A percentile compares a stretch with the other conserved stretches of the same genome.
Evolutionary conservation across 2,329 filamentous ascomycete species (phyloP).

Genomic region (Cytospora piceae): DNA sequence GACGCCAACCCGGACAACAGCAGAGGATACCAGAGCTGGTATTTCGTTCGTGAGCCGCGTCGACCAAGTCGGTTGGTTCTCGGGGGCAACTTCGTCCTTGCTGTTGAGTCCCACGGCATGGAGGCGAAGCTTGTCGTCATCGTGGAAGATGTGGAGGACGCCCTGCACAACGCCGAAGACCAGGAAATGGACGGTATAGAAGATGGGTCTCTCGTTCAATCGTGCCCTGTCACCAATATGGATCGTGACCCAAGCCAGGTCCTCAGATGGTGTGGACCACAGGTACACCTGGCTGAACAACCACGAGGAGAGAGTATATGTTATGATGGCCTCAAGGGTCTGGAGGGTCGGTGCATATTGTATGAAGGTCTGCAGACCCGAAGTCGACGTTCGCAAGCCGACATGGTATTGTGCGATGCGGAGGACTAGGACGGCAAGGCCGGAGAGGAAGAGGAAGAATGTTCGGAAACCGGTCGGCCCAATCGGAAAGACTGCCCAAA

Average conservation of each 20-base stretch:
- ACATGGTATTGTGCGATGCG: conserved; percentile 84
- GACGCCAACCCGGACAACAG: conserved; percentile 47
- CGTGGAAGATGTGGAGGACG: conserved; percentile 68
- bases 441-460: conserved; percentile 74
- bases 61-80: conserved; percentile 38
- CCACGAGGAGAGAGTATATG: conserved; percentile 78
- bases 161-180: conserved; percentile 73
- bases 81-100: conserved; percentile 27
- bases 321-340: conserved; percentile 71
- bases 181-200: conserved; percentile 72
- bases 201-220: conserved; percentile 86
- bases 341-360: conserved; percentile 61
- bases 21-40: conserved; percentile 43
- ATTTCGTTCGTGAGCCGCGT: conserved; percentile 45
- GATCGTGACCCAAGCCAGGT: conserved; percentile 71
- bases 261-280: conserved; percentile 63
- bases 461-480: conserved; percentile 76
- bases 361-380: conserved; percentile 66
- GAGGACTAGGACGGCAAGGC: conserved; percentile 78
- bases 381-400: conserved; percentile 71
- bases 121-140: conserved; percentile 70
- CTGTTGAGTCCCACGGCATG: conserved; percentile 40
- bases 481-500: conserved; percentile 88
- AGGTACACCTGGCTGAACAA: conserved; percentile 82
- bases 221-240: conserved; percentile 73